Base-by-base conservation (phyloP, 257 asterid species). In the Salvia rosmarinus region DNA sequence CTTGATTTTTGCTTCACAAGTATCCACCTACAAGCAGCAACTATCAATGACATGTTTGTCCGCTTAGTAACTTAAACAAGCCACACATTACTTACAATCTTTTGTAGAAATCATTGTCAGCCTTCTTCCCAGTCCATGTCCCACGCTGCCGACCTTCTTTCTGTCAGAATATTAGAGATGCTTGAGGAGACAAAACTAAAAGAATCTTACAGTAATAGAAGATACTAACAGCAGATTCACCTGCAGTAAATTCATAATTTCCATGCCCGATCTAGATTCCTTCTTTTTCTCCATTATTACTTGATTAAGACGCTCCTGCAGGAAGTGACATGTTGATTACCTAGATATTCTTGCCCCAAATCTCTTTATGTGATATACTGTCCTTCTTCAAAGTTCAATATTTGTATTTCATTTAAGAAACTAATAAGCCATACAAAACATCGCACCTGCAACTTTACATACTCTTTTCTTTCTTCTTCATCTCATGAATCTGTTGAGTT, bases 91-190 rank as follows among this genome's bases (percentile, higher is more conserved):
- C 98, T 78, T 77, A 95, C 98, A 80, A 95, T 91, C 82, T 88
- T 91, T 95, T 95, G 73, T 95, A 88, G 79, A 95, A 95, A 80
- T 95, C 99, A 69, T 72, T 84, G 75, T 95, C 99, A 64, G 96
- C 80, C 80, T 95, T 91, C 83, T 91, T 95, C 40, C 86, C 90
- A 58, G 82, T 91, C 99, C 99, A 94, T 55, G 98, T 95, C 75
- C 99, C 99, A 58, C 99, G 96, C 75, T 91, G 98, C 73, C 96
- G 82, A 82, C 98, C 98, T 83, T 95, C 99, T 91, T 95, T 95
- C 99, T 91, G 64, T 84, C 58, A 71, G 49, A 68, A 80, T 30
- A 73, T 37, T 58, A 37, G n/a, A 68, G 54, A 50, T 57, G 64
- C 75, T 40, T 71, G 34, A 80, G 65, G 32, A 21, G 60, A 59